phyloP scores from a whole-genome alignment of 179 eudicot genomes.

The Camellia oleifera region DNA sequence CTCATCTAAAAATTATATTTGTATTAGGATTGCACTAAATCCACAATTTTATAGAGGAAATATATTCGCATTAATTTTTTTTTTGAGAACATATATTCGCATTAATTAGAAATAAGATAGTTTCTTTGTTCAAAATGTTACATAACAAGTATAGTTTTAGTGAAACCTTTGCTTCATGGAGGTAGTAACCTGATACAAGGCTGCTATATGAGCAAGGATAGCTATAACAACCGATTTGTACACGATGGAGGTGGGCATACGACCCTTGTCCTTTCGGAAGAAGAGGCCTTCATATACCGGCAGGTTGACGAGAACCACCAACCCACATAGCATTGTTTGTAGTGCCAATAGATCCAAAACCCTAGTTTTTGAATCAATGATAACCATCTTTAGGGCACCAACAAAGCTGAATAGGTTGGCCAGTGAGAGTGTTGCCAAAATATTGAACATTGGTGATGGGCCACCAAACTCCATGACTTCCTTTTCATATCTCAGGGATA shows the following conservation, averaged over 20 bases:
- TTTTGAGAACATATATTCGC: not conserved
- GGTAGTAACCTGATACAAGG: not conserved
- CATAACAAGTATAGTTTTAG: not conserved
- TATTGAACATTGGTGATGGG: constrained; percentile 17
- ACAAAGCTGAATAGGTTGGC: constrained; percentile 12
- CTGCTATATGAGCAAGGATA: constrained; percentile 2
- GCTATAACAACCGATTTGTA: constrained; percentile 3
- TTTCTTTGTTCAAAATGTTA: not conserved
- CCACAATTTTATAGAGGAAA: not conserved
- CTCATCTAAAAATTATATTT: no score
- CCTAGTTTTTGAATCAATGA: not conserved
- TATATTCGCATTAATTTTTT: not conserved
- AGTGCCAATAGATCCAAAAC: constrained; percentile 6
- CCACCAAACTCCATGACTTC: constrained; percentile 55
- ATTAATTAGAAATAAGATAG: not conserved
- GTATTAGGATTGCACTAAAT: no score
- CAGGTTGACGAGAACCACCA: constrained; percentile 9
- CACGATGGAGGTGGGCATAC: constrained; percentile 14
- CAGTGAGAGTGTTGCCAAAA: constrained; percentile 18
- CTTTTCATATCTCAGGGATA: constrained; percentile 42
- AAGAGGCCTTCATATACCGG: constrained; percentile 19
- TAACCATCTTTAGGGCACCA: constrained; percentile 4
- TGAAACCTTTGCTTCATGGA: constrained; percentile 2
- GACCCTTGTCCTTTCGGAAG: constrained; percentile 19
- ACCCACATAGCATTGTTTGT: constrained; percentile 12